A percentile compares a stretch with the other conserved stretches of the same genome.
phyloP scores from a whole-genome alignment of 2,329 filamentous ascomycete genomes.

The Botrytis hyacinthi region DNA sequence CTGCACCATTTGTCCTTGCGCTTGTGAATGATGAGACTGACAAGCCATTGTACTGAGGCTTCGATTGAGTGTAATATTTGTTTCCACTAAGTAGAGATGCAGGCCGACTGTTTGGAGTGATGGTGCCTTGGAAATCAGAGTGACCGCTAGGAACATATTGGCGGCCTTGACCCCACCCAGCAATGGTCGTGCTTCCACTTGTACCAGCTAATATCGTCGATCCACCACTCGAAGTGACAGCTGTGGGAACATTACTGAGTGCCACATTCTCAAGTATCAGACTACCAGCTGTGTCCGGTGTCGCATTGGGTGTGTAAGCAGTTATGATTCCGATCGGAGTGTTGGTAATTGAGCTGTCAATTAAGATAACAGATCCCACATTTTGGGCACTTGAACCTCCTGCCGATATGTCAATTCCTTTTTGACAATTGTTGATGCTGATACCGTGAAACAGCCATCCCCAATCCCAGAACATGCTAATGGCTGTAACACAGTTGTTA shows the following conservation, averaged over 20 bases:
- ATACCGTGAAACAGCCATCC: constrained; percentile 54
- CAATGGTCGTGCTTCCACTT: constrained; percentile 22
- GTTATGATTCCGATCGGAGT: constrained; percentile 50
- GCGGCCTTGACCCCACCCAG: constrained; percentile 16
- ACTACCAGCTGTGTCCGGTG: constrained; percentile 28
- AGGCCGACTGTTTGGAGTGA: constrained; percentile 32
- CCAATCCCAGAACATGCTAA: constrained; percentile 60
- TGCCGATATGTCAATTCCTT: constrained; percentile 51
- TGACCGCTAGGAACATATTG: constrained; percentile 57
- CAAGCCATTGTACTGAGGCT: constrained; percentile 52
- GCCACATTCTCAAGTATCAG: constrained; percentile 21
- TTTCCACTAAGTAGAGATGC: constrained; percentile 15
- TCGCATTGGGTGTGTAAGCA: constrained; percentile 51
- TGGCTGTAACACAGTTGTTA: constrained; percentile 50
- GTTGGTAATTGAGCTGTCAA: constrained; percentile 54
- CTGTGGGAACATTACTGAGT: constrained; percentile 16
- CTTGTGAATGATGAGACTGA: constrained; percentile 44
- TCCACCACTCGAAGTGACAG: constrained; percentile 41
- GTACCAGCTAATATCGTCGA: not conserved
- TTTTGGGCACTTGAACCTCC: constrained; percentile 44
- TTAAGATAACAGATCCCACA: constrained; percentile 55
- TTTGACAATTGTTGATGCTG: constrained; percentile 50
- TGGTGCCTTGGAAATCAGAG: constrained; percentile 42
- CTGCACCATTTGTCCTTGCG: constrained; percentile 43
- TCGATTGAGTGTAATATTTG: constrained; percentile 47